Percentiles rank a stretch among this genome's conserved stretches.
Conservation (phyloP, 371 early-diverging fungal genomes). For the Rhizopus delemar region DNA sequence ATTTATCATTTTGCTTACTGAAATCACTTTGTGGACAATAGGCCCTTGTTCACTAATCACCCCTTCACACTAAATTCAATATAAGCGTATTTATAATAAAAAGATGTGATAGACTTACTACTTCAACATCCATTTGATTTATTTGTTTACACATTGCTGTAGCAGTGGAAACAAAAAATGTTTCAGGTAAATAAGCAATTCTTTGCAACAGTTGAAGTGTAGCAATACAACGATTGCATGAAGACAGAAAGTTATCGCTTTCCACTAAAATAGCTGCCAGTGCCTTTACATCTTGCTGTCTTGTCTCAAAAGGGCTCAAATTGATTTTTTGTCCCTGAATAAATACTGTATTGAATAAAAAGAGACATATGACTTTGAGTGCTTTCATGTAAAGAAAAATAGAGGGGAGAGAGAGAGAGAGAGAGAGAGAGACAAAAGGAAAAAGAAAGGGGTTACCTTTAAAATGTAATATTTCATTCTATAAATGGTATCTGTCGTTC, state of each 20-base stretch:
- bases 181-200: neutral
- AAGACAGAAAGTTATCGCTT: neutral
- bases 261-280: neutral
- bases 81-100: neutral
- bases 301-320: neutral
- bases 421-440: neutral
- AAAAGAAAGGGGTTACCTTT: no score
- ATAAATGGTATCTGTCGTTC: no score
- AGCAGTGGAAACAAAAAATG: neutral
- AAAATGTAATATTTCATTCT: no score
- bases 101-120: conserved; percentile 27
- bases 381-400: neutral
- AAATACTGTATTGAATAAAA: neutral
- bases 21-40: conserved; percentile 42
- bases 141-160: conserved; percentile 38
- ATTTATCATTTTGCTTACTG: conserved; percentile 20
- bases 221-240: conserved; percentile 7
- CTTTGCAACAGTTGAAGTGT: conserved; percentile 1
- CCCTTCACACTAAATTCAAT: conserved; percentile 45
- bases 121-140: conserved; percentile 35
- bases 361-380: neutral
- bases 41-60: conserved; percentile 52
- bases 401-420: neutral
- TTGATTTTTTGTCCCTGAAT: neutral
- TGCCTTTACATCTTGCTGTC: neutral